Base-by-base conservation (phyloP, 352 stramenopile species). In the Phytophthora ramorum region DNA sequence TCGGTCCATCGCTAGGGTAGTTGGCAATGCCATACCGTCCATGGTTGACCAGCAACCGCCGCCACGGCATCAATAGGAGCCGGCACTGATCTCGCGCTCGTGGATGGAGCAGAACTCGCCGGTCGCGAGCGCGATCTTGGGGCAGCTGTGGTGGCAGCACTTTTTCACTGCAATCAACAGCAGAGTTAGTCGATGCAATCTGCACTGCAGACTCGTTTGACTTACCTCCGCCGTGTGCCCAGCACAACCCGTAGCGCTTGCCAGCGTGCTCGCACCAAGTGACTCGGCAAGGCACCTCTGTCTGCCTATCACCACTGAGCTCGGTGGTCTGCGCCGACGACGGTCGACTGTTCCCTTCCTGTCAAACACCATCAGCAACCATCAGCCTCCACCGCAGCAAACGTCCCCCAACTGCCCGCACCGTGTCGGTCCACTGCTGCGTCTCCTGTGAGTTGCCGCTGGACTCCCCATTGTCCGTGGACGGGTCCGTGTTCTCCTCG, bases 31-130 rank as follows among this genome's bases (percentile, higher is more conserved):
- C n/a, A 24, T 24, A 3, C 3, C 3, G 22, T 24, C 22, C 22
- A 24, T 24, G 22, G 1, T 24, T 24, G 22, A 24, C 22, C 22
- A 24, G 22, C 22, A 24, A 24, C 22, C 22, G 22, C 22, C 22
- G 22, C 12, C 10, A 17, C 6, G 14, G 35, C 7, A 28, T 71
- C 19, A 67, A 48, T 57, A 69, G 14, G 28, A 54, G 30, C 7
- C 54, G 46, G 37, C 17, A 48, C 37, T 62, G 19, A 65, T 20
- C 20, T 68, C 44, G 19, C 55, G 69, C 37, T 76, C 41, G 55
- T 87, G 78, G n/a, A 77, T 56, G 13, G 75, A 73, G 64, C 79
- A 87, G 55, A 83, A 85, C 37, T 87, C 79, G 45, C 79, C 59
- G 1, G 47, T 61, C 10, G 20, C 68, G 1, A 70, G 47, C 4